Base-by-base conservation (phyloP, 2,329 filamentous ascomycete genomes). In the Fusarium praegraminearum region DNA sequence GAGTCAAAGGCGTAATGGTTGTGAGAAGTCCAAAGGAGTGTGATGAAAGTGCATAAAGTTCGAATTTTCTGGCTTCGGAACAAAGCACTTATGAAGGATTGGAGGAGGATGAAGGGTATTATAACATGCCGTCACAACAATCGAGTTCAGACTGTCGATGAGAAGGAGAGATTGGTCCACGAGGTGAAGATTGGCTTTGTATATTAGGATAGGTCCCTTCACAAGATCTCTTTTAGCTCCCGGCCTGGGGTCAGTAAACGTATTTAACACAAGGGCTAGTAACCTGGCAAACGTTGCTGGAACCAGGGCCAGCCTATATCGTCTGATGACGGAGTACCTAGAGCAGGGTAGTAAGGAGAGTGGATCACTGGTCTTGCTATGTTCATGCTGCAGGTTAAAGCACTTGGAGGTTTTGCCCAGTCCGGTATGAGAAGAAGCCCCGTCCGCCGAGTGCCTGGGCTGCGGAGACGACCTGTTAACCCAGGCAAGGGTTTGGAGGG, bases 401-500 rank as follows among this genome's bases (percentile, higher is more conserved):
- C 61, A 70, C 71, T 75, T 75, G 65, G 71, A 75, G 73, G 68
- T 73, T 75, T 71, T 64, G 59, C 63, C 65, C 71, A 66, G 65
- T 71, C 72, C 67, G 57, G 63, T 63, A 72, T 69, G 73, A 70
- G 54, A 63, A 70, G 59, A 64, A 69, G 62, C 71, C 69, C 67
- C 67, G 67, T 70, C 67, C 58, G 54, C 64, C 67, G 55, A 64
- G 64, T 71, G 62, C 72, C 43, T 72, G 59, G 66, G 71, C 57
- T 75, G 65, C 72, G 69, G 74, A 75, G 72, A 75, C 72, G 81
- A 81, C 76, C 80, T 78, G 80, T 71, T 70, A 70, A 62, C 62
- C 65, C 61, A 63, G 51, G 62, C 65, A 64, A 72, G 73, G 68
- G 80, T 79, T 78, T 80, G 81, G 82, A 83, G 81, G 80, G 82